phyloP scores from a whole-genome alignment of 2,329 filamentous ascomycete genomes.

The Alternaria longipes region DNA sequence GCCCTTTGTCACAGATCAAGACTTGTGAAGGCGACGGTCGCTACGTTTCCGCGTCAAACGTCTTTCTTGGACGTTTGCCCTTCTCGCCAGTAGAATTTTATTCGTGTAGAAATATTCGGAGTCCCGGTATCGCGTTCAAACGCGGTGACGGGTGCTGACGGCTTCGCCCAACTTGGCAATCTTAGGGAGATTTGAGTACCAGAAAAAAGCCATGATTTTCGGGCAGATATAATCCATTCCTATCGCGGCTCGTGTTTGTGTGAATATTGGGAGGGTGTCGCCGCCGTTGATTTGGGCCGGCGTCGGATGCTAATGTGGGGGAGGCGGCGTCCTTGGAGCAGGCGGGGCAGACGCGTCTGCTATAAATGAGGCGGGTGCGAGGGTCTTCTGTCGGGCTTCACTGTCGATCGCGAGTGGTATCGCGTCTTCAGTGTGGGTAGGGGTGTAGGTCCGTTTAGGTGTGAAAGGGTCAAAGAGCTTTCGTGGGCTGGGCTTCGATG shows the following conservation, averaged over 20 bases:
- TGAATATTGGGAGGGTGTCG: constrained; percentile 11
- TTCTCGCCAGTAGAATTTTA: constrained; percentile 1
- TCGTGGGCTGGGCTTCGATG: constrained; percentile 12
- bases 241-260: constrained; percentile 17
- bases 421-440: constrained; percentile 20
- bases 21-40: not conserved
- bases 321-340: constrained; percentile 15
- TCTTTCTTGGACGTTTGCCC: not conserved
- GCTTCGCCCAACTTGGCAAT: constrained; percentile 35
- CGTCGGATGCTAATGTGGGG: constrained; percentile 29
- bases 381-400: constrained; percentile 13
- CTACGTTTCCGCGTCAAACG: not conserved
- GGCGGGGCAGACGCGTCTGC: constrained; percentile 26
- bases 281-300: constrained; percentile 15
- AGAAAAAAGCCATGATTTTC: constrained; percentile 37
- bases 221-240: constrained; percentile 32
- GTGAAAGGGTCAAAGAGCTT: constrained; percentile 14
- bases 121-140: constrained; percentile 26
- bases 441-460: constrained; percentile 14
- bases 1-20: not conserved
- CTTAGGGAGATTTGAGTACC: constrained; percentile 34
- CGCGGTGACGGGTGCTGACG: constrained; percentile 32
- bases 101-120: constrained; percentile 9
- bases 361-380: constrained; percentile 20
- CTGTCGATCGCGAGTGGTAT: constrained; percentile 14